A percentile compares a stretch with the other conserved stretches of the same genome.
These are phyloP conservation scores for Ophiostoma sp. DNA, from an alignment of 2,329 filamentous ascomycete genomes.

Conservation along the genomic window DNA sequence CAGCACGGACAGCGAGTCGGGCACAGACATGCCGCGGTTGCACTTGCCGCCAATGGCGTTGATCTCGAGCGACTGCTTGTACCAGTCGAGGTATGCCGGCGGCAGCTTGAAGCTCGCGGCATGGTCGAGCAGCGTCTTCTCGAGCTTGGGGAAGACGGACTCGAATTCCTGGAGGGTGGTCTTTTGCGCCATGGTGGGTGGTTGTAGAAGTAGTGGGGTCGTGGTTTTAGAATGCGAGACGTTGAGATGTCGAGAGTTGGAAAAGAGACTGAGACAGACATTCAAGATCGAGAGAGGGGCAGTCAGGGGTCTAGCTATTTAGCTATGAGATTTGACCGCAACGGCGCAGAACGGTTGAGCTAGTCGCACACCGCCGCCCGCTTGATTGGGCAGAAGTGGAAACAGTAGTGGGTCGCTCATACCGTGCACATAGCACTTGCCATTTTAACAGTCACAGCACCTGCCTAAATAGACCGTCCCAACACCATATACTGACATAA, in stretches of 20 bases:
- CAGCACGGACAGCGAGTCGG: constrained; percentile 81
- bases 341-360: not conserved
- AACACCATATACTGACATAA: not conserved
- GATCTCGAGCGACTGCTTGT: constrained; percentile 76
- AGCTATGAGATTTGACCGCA: too few relatives aligned
- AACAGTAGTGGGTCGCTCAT: not conserved
- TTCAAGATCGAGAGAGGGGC: not conserved
- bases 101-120: constrained; percentile 79
- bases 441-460: too few relatives aligned
- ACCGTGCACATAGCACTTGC: not conserved
- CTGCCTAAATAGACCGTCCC: not conserved
- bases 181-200: constrained; percentile 55
- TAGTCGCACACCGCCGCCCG: not conserved
- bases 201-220: not conserved
- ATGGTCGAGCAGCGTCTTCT: constrained; percentile 74
- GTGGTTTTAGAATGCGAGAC: not conserved
- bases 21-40: constrained; percentile 97
- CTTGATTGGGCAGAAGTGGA: not conserved
- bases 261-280: too few relatives aligned
- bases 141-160: constrained; percentile 78
- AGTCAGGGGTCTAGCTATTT: not conserved
- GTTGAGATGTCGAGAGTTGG: not conserved
- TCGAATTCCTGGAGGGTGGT: constrained; percentile 84
- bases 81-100: constrained; percentile 75
- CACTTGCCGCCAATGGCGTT: constrained; percentile 95